Evolutionary conservation across 495 filamentous ascomycete species (phyloP).

Genomic region (Hypoxylon fuscum): DNA sequence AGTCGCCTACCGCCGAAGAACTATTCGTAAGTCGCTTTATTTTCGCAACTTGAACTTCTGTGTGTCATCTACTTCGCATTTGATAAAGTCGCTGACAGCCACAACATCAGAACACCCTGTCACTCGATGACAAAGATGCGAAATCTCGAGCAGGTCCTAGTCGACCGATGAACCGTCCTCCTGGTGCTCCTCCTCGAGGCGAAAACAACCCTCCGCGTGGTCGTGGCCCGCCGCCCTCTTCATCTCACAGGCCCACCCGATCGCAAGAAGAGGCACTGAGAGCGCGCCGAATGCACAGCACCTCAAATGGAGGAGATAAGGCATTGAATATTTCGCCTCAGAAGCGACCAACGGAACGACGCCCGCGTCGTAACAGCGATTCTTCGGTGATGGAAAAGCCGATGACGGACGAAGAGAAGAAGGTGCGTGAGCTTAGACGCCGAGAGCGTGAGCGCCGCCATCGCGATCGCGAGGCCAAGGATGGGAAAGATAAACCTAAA

Average conservation of each 20-base stretch:
- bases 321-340: slow-evolving; percentile 49
- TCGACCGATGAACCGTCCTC: slow-evolving; percentile 54
- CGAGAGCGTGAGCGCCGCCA: slow-evolving; percentile 74
- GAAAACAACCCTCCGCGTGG: slow-evolving; percentile 62
- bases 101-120: slow-evolving; percentile 57
- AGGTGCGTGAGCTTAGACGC: slow-evolving; percentile 73
- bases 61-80: neutral
- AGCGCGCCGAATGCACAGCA: slow-evolving; percentile 51
- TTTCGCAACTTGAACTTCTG: neutral
- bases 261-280: slow-evolving; percentile 69
- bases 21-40: slow-evolving; percentile 82
- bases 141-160: slow-evolving; percentile 36
- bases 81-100: slow-evolving; percentile 17
- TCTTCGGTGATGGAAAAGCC: slow-evolving; percentile 84
- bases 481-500: slow-evolving; percentile 63
- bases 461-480: no score
- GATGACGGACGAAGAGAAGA: slow-evolving; percentile 78
- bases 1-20: slow-evolving; percentile 74
- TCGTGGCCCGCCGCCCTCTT: slow-evolving; percentile 51
- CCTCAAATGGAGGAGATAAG: slow-evolving; percentile 44
- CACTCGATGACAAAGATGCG: slow-evolving; percentile 55
- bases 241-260: slow-evolving; percentile 65
- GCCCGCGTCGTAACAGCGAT: slow-evolving; percentile 89
- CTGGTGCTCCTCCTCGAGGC: slow-evolving; percentile 52
- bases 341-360: slow-evolving; percentile 53